Percentiles rank a stretch among this genome's conserved stretches.
phyloP scores from a whole-genome alignment of 306 rosid genomes.

The Acmispon strigosus region DNA sequence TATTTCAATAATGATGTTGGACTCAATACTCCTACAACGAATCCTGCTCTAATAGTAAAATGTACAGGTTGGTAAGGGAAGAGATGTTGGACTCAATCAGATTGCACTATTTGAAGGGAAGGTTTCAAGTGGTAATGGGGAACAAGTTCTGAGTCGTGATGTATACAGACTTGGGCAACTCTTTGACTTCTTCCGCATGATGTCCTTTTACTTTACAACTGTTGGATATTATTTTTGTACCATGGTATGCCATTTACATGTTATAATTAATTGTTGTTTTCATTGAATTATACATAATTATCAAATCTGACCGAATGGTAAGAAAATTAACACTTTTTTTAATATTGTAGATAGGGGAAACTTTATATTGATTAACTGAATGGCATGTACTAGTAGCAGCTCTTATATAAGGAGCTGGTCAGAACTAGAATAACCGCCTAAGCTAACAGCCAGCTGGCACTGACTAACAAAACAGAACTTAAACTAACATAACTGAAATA shows the following conservation, averaged over 20 bases:
- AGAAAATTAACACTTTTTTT: not conserved
- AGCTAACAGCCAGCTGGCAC: too few relatives aligned
- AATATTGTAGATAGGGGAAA: not conserved
- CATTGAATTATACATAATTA: not conserved
- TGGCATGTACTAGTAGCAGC: too few relatives aligned
- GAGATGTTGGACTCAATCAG: slow-evolving; percentile 96
- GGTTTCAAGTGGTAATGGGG: slow-evolving; percentile 92
- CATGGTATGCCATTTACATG: slow-evolving; percentile 47
- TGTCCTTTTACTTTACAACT: slow-evolving; percentile 87
- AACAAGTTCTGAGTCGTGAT: slow-evolving; percentile 96
- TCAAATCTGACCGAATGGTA: not conserved
- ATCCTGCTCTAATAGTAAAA: slow-evolving; percentile 23
- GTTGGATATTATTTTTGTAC: slow-evolving; percentile 91
- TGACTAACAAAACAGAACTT: too few relatives aligned
- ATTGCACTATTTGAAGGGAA: slow-evolving; percentile 89
- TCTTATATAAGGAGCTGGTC: too few relatives aligned
- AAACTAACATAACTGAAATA: too few relatives aligned
- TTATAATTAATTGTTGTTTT: not conserved
- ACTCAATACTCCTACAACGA: too few relatives aligned
- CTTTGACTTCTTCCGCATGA: slow-evolving; percentile 95
- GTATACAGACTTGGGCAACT: slow-evolving; percentile 94
- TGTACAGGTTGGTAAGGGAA: slow-evolving; percentile 92
- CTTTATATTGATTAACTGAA: too few relatives aligned
- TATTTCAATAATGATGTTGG: not conserved
- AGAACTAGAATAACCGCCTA: too few relatives aligned